A percentile compares a stretch with the other conserved stretches of the same genome.
These are phyloP conservation scores for Haplosporangium sp. DNA, from an alignment of 371 early-diverging fungal genomes.

Conservation along the genomic window DNA sequence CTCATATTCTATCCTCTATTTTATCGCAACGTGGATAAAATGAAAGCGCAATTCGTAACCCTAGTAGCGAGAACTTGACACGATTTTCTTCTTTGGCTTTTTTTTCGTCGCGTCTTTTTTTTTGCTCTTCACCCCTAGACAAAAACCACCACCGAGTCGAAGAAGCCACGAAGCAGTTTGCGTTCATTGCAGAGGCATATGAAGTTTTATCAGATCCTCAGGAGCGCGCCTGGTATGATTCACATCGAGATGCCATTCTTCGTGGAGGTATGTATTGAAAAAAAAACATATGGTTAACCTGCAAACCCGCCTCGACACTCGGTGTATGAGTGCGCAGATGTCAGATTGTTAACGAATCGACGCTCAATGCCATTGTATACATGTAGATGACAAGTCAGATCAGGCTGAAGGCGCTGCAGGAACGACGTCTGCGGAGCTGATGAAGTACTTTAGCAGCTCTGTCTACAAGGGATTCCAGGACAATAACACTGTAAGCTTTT, in stretches of 20 bases:
- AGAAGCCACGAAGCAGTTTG: slow-evolving; percentile 89
- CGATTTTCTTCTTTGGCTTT: too few relatives aligned
- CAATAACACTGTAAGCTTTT: slow-evolving; percentile 57
- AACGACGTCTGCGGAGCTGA: slow-evolving; percentile 69
- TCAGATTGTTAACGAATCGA: neutral
- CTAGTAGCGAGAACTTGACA: too few relatives aligned
- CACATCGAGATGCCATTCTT: slow-evolving; percentile 84
- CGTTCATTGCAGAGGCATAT: slow-evolving; percentile 91
- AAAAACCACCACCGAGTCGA: slow-evolving; percentile 87
- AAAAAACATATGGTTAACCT: slow-evolving; percentile 15
- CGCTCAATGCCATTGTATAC: neutral
- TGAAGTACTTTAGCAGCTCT: slow-evolving; percentile 76
- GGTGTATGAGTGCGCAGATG: too few relatives aligned
- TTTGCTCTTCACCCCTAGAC: slow-evolving; percentile 61
- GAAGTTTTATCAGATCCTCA: slow-evolving; percentile 89
- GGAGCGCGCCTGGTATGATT: slow-evolving; percentile 94
- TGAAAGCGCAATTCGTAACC: too few relatives aligned
- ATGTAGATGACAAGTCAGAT: slow-evolving; percentile 40
- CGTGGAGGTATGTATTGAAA: slow-evolving; percentile 65
- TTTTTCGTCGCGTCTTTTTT: neutral
- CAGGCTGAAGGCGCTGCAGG: slow-evolving; percentile 59
- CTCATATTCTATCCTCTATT: neutral
- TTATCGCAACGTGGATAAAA: neutral
- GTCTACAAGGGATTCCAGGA: slow-evolving; percentile 77
- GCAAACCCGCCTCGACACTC: too few relatives aligned